These are phyloP conservation scores for Leptodermis oblonga DNA, from an alignment of 257 asterid genomes.

Conservation along the genomic window DNA sequence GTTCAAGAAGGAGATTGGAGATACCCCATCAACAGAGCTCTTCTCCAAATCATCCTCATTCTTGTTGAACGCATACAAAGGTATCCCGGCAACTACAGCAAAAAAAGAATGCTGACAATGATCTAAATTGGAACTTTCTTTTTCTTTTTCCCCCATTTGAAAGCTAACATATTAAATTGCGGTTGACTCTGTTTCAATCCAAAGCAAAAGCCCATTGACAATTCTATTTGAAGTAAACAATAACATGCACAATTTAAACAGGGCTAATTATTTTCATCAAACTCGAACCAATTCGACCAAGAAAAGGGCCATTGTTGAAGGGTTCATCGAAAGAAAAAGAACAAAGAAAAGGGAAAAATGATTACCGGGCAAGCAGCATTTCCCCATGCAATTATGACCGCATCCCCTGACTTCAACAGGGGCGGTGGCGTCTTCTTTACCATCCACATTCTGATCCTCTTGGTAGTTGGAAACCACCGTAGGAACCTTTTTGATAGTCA, in stretches of 20 bases:
- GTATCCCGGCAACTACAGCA: constrained; percentile 46
- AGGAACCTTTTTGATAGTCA: constrained; percentile 72
- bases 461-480: constrained; percentile 65
- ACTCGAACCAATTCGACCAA: too few species aligned
- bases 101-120: not conserved
- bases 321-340: not conserved
- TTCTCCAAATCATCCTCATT: constrained; percentile 26
- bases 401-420: constrained; percentile 32
- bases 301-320: too few species aligned
- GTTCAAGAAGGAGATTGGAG: constrained; percentile 39
- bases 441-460: constrained; percentile 30
- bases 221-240: not conserved
- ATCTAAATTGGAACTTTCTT: not conserved
- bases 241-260: too few species aligned
- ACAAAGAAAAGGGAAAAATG: not conserved
- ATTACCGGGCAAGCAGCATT: constrained; percentile 69
- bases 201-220: not conserved
- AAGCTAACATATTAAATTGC: not conserved
- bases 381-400: constrained; percentile 60
- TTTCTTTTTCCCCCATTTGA: too few species aligned
- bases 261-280: too few species aligned
- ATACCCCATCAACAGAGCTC: constrained; percentile 22
- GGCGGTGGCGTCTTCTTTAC: constrained; percentile 25
- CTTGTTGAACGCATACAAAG: constrained; percentile 51
- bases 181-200: not conserved